These are phyloP conservation scores for Arthrobotrys entomopaga DNA, from an alignment of 2,329 filamentous ascomycete species.

Conservation along the genomic window DNA sequence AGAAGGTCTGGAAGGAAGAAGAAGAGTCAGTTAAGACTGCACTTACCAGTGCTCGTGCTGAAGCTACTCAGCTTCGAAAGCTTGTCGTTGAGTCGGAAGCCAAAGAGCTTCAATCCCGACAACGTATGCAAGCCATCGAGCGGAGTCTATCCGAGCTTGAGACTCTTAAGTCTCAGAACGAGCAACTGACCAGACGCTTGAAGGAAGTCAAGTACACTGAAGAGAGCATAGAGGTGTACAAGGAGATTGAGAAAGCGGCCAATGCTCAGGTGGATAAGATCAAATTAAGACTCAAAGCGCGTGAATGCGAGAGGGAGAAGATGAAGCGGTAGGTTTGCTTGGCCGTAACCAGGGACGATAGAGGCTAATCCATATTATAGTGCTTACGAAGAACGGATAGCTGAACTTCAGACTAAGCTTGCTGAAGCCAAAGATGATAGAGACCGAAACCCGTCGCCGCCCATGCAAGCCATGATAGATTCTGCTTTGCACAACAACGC, in stretches of 20 bases:
- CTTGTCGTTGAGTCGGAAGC: conserved; percentile 76
- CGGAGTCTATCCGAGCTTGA: conserved; percentile 71
- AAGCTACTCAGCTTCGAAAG: conserved; percentile 73
- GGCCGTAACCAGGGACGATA: background rate
- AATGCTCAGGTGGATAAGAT: conserved; percentile 71
- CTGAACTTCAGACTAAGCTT: conserved; percentile 63
- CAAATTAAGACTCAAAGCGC: conserved; percentile 68
- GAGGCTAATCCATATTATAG: conserved; percentile 58
- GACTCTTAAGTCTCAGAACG: conserved; percentile 70
- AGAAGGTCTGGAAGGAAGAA: conserved; percentile 72
- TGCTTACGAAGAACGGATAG: conserved; percentile 66
- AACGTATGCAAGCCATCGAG: conserved; percentile 73
- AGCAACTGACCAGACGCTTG: conserved; percentile 70
- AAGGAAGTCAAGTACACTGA: conserved; percentile 74
- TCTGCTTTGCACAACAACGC: conserved; percentile 65
- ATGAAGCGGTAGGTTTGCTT: conserved; percentile 60
- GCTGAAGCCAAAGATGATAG: conserved; percentile 57
- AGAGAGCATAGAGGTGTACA: conserved; percentile 69
- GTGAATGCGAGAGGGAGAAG: conserved; percentile 66
- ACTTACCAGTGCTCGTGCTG: conserved; percentile 69
- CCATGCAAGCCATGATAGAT: conserved; percentile 65
- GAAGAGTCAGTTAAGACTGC: conserved; percentile 70
- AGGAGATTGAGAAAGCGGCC: conserved; percentile 70
- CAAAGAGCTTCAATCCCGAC: conserved; percentile 72
- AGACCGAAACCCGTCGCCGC: conserved; percentile 60